Conservation (phyloP, 257 asterid species). For the Scutellaria galericulata region DNA sequence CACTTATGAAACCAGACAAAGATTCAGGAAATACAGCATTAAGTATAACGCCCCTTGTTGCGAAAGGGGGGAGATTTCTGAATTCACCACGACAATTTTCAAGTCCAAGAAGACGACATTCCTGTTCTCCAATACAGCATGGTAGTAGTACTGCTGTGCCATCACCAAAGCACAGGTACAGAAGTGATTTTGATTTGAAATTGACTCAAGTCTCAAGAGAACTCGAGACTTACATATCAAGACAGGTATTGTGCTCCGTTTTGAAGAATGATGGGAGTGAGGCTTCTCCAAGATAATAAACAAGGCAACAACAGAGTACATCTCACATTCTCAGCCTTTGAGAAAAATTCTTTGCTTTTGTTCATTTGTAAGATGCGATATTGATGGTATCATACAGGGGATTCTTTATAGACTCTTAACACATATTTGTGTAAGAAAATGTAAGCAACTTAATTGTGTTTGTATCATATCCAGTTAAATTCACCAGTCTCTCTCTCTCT, state of each 20-base stretch:
- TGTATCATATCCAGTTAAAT: constrained; percentile 29
- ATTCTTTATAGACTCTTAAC: no score
- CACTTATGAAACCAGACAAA: constrained; percentile 49
- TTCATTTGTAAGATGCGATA: constrained; percentile 38
- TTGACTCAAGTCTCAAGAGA: constrained; percentile 80
- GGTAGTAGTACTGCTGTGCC: constrained; percentile 33
- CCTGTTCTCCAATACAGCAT: constrained; percentile 63
- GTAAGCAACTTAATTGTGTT: neutral
- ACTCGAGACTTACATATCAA: constrained; percentile 79
- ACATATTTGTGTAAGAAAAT: no score
- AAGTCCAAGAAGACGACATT: constrained; percentile 83
- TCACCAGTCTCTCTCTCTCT: no score
- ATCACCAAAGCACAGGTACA: constrained; percentile 65
- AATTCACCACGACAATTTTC: constrained; percentile 63
- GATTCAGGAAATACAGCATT: constrained; percentile 38
- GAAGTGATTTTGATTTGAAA: constrained; percentile 78
- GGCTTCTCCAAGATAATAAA: constrained; percentile 61
- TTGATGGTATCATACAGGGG: neutral
- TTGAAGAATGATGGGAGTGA: constrained; percentile 56
- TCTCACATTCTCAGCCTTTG: constrained; percentile 54
- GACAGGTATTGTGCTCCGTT: constrained; percentile 73
- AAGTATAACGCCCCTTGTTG: constrained; percentile 42
- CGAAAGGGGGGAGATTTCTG: constrained; percentile 49
- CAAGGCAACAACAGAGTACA: neutral
- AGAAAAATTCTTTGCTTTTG: constrained; percentile 36